Evolutionary conservation across 179 eudicot species (phyloP).

Genomic region (Actinidia arguta): DNA sequence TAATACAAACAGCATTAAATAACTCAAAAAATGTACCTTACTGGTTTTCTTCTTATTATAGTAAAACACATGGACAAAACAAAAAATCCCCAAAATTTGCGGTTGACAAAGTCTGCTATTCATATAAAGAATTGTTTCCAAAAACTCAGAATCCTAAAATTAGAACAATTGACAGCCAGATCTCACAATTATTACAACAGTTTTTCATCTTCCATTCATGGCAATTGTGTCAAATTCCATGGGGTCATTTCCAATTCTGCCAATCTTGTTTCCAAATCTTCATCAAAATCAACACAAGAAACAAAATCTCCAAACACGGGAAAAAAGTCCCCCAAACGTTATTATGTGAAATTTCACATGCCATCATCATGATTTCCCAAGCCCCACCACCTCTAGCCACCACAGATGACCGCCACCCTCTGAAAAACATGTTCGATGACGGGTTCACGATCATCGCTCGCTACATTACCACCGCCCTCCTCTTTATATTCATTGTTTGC

Average conservation of each 20-base stretch:
- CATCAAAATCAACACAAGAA: not conserved
- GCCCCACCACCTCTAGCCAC: not conserved
- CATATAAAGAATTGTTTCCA: not conserved
- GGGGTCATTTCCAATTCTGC: not conserved
- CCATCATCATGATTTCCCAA: not conserved
- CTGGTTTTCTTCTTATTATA: no score
- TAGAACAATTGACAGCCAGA: not conserved
- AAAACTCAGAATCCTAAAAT: constrained; percentile 1
- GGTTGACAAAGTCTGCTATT: no score
- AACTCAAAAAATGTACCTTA: no score
- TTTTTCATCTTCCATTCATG: constrained; percentile 1
- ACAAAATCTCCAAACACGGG: not conserved
- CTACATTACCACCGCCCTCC: not conserved
- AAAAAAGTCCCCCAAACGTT: not conserved
- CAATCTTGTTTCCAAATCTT: not conserved
- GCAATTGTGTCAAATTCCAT: not conserved
- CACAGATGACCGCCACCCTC: not conserved
- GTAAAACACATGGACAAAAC: no score
- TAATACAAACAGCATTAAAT: no score
- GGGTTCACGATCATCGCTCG: not conserved
- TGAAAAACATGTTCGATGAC: not conserved
- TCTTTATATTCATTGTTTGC: not conserved
- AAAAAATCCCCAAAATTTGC: no score
- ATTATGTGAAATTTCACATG: not conserved
- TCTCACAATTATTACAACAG: not conserved